Evolutionary conservation across 331 rosid species (phyloP).

Genomic region (Erythrophleum ivorense): DNA sequence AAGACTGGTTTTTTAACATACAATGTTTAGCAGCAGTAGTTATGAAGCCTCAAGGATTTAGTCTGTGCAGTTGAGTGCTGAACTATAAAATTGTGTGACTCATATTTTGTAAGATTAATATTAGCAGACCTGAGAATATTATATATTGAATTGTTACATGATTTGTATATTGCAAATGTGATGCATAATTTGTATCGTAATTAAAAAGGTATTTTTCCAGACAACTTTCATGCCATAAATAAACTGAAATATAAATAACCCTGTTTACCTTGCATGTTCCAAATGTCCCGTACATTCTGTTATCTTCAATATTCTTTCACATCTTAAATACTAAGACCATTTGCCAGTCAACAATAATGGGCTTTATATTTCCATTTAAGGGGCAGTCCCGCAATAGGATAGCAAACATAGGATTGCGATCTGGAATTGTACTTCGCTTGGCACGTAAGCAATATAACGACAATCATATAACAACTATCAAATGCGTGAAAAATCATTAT

Average conservation of each 20-base stretch:
- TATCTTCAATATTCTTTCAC: background rate
- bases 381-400: background rate
- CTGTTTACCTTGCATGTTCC: background rate
- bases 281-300: background rate
- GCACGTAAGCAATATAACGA: background rate
- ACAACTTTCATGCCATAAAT: no score
- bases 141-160: background rate
- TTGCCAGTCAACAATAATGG: background rate
- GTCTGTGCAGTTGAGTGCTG: background rate
- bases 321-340: background rate
- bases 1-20: no score
- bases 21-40: background rate
- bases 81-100: background rate
- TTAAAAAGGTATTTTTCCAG: background rate
- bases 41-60: background rate
- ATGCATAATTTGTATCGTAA: background rate
- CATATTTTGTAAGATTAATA: no score
- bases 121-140: no score
- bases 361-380: background rate
- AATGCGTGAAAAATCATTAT: constrained; percentile 23
- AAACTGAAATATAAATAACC: no score
- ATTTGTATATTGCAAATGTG: background rate
- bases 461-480: constrained; percentile 1
- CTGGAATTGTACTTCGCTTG: background rate
- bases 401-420: background rate